These are phyloP conservation scores for Neonothopanus nambi DNA, from an alignment of 1,284 basidiomycete genomes.

Conservation along the genomic window DNA sequence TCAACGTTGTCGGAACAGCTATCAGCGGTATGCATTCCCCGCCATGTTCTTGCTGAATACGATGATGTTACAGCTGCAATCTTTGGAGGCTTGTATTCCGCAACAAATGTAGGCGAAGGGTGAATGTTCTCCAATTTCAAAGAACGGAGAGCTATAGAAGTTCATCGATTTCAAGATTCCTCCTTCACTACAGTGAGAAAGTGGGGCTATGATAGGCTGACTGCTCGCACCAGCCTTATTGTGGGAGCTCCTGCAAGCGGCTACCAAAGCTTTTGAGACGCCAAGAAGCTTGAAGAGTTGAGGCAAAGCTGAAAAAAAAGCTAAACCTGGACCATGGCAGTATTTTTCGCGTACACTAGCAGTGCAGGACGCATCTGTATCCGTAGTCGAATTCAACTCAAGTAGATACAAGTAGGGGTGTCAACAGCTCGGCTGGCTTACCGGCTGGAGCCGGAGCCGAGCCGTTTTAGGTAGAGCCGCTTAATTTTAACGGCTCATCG, in stretches of 20 bases:
- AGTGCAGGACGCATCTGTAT: too few species aligned
- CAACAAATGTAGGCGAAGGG: slow-evolving; percentile 70
- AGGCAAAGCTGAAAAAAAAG: slow-evolving; percentile 66
- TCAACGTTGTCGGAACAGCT: slow-evolving; percentile 80
- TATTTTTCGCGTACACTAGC: too few species aligned
- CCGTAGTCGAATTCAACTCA: too few species aligned
- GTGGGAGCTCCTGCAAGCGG: slow-evolving; percentile 70
- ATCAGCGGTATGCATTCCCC: slow-evolving; percentile 54
- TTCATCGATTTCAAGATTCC: slow-evolving; percentile 52
- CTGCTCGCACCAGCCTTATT: slow-evolving; percentile 60
- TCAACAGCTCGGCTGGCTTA: too few species aligned
- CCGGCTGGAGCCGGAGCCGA: too few species aligned
- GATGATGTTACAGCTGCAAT: slow-evolving; percentile 62
- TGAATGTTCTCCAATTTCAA: slow-evolving; percentile 75
- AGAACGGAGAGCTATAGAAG: slow-evolving; percentile 68
- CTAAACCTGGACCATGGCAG: too few species aligned
- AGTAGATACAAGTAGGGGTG: too few species aligned
- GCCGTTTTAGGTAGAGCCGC: too few species aligned
- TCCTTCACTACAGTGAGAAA: slow-evolving; percentile 62
- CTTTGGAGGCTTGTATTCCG: slow-evolving; percentile 58
- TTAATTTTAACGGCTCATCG: too few species aligned
- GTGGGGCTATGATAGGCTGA: not conserved
- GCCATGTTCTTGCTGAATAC: slow-evolving; percentile 59
- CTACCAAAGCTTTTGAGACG: slow-evolving; percentile 62
- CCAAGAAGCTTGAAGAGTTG: slow-evolving; percentile 55